Conservation (phyloP, 1,284 basidiomycete species). For the Cryptococcus sp. region DNA sequence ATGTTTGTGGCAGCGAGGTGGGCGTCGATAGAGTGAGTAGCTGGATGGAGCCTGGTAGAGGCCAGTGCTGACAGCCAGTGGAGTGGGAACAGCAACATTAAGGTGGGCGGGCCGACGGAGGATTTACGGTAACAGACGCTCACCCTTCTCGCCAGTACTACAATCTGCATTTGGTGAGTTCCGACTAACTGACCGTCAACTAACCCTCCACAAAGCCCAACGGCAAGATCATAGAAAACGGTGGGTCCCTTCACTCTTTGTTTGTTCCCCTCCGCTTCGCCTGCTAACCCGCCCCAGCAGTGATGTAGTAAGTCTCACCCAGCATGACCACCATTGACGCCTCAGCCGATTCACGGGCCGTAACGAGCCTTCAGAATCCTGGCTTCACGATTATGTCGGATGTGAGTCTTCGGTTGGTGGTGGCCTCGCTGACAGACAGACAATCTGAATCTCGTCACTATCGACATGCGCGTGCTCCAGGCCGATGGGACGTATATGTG, state of each 20-base stretch:
- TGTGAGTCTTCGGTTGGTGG: slow-evolving; percentile 19
- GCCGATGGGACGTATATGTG: no score
- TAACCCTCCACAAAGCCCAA: slow-evolving; percentile 2
- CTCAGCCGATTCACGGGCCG: slow-evolving; percentile 31
- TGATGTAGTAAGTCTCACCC: slow-evolving; percentile 18
- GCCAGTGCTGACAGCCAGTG: no score
- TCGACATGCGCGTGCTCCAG: slow-evolving; percentile 10
- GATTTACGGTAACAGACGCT: neutral
- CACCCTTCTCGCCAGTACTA: slow-evolving; percentile 23
- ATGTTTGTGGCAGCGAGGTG: slow-evolving; percentile 30
- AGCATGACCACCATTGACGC: neutral
- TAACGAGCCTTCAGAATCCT: slow-evolving; percentile 18
- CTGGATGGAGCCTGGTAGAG: no score
- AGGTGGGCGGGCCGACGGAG: neutral
- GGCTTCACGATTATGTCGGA: slow-evolving; percentile 38
- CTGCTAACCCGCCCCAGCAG: slow-evolving; percentile 2
- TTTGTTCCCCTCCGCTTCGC: neutral
- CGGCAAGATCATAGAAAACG: slow-evolving; percentile 11
- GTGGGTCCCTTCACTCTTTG: slow-evolving; percentile 18
- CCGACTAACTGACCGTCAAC: neutral
- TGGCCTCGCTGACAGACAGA: slow-evolving; percentile 4
- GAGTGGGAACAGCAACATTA: neutral
- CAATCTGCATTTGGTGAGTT: slow-evolving; percentile 27
- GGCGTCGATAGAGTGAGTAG: slow-evolving; percentile 23
- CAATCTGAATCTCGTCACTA: slow-evolving; percentile 18